Percentiles rank a stretch among this genome's conserved stretches.
phyloP scores from a whole-genome alignment of 805 yeast species.

The Ogataea populi-albae region DNA sequence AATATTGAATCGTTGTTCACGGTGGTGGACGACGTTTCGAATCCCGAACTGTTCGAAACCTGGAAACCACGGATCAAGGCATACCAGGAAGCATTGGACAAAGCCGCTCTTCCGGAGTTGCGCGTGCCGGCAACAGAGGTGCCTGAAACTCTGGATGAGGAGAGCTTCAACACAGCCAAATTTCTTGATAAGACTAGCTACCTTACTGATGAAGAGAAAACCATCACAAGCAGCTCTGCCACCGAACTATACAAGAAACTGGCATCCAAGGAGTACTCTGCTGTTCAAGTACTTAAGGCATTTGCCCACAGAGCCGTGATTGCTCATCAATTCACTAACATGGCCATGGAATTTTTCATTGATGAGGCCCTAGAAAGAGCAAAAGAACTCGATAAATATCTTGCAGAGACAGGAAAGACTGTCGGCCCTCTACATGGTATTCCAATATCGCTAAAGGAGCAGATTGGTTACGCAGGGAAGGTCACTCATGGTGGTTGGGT shows the following conservation, averaged over 20 bases:
- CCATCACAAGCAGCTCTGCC: conserved; percentile 45
- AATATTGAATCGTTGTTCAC: conserved; percentile 28
- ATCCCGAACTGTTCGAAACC: conserved; percentile 40
- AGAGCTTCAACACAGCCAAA: conserved; percentile 36
- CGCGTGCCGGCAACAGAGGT: conserved; percentile 30
- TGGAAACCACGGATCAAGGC: conserved; percentile 48
- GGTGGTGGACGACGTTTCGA: conserved; percentile 31
- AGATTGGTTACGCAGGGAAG: conserved; percentile 50
- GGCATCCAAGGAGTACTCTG: conserved; percentile 43
- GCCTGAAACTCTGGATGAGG: conserved; percentile 35
- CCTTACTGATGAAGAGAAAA: conserved; percentile 35
- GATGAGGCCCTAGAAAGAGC: conserved; percentile 61
- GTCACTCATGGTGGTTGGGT: conserved; percentile 63
- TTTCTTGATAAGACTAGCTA: conserved; percentile 34
- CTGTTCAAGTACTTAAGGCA: conserved; percentile 56
- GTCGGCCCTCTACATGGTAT: conserved; percentile 70
- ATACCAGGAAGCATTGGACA: conserved; percentile 33
- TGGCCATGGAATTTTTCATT: conserved; percentile 53
- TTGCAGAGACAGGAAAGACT: conserved; percentile 45
- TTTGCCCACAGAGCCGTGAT: conserved; percentile 63
- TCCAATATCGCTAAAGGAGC: conserved; percentile 68
- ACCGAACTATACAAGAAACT: conserved; percentile 41
- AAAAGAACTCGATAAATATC: conserved; percentile 52
- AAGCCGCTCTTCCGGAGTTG: conserved; percentile 25
- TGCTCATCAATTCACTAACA: conserved; percentile 60